Conservation (phyloP, 495 filamentous ascomycete species). For the Hypomontagnella monticulosa region DNA sequence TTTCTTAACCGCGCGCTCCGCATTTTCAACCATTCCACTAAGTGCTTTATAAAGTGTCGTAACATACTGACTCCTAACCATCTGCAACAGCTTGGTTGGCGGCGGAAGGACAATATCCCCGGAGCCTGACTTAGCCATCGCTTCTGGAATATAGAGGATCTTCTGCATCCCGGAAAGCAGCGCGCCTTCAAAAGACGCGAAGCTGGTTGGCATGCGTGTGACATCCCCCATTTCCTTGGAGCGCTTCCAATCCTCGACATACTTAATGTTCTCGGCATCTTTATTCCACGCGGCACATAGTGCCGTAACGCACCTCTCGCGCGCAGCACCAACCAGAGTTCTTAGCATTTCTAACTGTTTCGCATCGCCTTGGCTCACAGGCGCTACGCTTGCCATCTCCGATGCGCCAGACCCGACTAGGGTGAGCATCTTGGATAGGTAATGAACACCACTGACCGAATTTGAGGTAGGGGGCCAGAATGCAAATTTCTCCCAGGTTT, state of each 20-base stretch:
- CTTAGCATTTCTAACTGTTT: slow-evolving; percentile 72
- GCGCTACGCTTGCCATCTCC: slow-evolving; percentile 80
- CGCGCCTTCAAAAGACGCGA: slow-evolving; percentile 79
- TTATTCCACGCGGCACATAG: slow-evolving; percentile 86
- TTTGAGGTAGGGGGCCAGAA: slow-evolving; percentile 97
- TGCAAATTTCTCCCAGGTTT: slow-evolving; percentile 91
- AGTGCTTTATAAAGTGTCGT: slow-evolving; percentile 90
- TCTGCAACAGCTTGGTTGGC: slow-evolving; percentile 81
- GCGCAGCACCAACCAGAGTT: slow-evolving; percentile 74
- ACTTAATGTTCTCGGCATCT: slow-evolving; percentile 88
- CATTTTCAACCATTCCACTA: slow-evolving; percentile 95
- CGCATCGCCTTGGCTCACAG: slow-evolving; percentile 66
- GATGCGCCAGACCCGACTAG: slow-evolving; percentile 85
- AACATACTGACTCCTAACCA: slow-evolving; percentile 87
- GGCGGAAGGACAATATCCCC: slow-evolving; percentile 83
- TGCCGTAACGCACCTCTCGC: slow-evolving; percentile 83
- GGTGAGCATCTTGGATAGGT: slow-evolving; percentile 80
- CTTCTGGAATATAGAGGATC: slow-evolving; percentile 90
- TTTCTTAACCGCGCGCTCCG: slow-evolving; percentile 72
- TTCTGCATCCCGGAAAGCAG: slow-evolving; percentile 87
- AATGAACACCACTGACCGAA: slow-evolving; percentile 85
- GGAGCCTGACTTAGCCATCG: slow-evolving; percentile 71
- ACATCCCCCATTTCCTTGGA: slow-evolving; percentile 79
- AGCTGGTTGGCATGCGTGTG: slow-evolving; percentile 88
- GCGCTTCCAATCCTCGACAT: slow-evolving; percentile 90